A percentile compares a stretch with the other conserved stretches of the same genome.
phyloP scores from a whole-genome alignment of 805 yeast species.

The Ogataea pilisensis region DNA sequence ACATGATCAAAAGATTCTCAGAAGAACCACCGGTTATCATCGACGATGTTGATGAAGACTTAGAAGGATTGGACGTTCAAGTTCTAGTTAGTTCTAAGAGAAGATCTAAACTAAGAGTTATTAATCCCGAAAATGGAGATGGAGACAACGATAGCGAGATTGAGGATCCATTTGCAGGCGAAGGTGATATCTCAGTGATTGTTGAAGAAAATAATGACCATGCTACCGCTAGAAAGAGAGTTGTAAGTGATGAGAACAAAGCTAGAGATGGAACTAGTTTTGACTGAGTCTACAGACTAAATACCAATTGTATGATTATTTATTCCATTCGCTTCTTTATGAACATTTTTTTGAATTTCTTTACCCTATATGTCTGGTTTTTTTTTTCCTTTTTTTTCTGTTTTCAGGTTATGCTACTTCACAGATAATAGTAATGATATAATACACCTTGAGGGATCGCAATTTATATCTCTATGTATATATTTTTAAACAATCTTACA shows the following conservation, averaged over 20 bases:
- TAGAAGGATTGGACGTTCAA: slow-evolving; percentile 60
- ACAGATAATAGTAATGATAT: too few species aligned
- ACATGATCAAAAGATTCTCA: too few species aligned
- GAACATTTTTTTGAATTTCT: too few species aligned
- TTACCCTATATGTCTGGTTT: too few species aligned
- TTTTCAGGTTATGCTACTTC: too few species aligned
- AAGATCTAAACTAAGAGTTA: slow-evolving; percentile 53
- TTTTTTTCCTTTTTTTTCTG: too few species aligned
- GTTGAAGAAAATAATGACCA: background rate
- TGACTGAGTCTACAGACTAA: slow-evolving; percentile 6
- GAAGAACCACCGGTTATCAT: slow-evolving; percentile 1
- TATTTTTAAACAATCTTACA: too few species aligned
- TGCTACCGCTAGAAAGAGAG: slow-evolving; percentile 23
- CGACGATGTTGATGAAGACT: slow-evolving; percentile 36
- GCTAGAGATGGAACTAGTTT: slow-evolving; percentile 12
- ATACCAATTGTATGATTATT: too few species aligned
- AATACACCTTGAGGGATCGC: too few species aligned
- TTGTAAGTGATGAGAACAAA: slow-evolving; percentile 27
- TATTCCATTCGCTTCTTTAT: too few species aligned
- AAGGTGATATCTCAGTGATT: slow-evolving; percentile 1
- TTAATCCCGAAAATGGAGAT: slow-evolving; percentile 70
- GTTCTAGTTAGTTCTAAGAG: slow-evolving; percentile 65
- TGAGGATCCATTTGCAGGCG: slow-evolving; percentile 3
- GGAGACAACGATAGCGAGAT: background rate
- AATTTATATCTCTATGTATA: too few species aligned